A percentile compares a stretch with the other conserved stretches of the same genome.
Conservation (phyloP, 1,284 basidiomycete species). For the Xerocomus amazonicus region DNA sequence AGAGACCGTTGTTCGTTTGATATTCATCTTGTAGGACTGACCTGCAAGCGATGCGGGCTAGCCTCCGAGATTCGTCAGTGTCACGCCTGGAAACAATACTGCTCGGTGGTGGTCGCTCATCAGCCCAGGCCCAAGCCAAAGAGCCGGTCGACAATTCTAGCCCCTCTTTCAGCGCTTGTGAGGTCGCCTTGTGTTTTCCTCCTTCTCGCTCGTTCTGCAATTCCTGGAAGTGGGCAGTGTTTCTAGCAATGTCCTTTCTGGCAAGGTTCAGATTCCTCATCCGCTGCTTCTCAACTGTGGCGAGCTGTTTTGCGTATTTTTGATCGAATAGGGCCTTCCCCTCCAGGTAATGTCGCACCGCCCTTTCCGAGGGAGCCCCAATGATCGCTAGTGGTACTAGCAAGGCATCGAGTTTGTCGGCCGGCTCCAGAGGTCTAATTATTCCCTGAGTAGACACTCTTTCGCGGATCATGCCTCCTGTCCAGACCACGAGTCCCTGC, state of each 20-base stretch:
- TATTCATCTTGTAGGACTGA: slow-evolving; percentile 53
- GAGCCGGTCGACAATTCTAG: slow-evolving; percentile 44
- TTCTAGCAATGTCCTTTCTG: slow-evolving; percentile 51
- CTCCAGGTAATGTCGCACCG: slow-evolving; percentile 61
- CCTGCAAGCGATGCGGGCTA: slow-evolving; percentile 69
- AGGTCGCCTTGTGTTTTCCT: slow-evolving; percentile 27
- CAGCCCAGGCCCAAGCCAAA: slow-evolving; percentile 75
- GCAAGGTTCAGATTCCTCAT: slow-evolving; percentile 56
- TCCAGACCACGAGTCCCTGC: slow-evolving; percentile 39
- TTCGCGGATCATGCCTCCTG: slow-evolving; percentile 74
- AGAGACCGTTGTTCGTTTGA: slow-evolving; percentile 63
- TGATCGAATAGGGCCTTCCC: slow-evolving; percentile 54
- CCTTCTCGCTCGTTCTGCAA: slow-evolving; percentile 21
- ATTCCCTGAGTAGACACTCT: slow-evolving; percentile 78
- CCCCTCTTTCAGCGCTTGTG: slow-evolving; percentile 48
- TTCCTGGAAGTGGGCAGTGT: slow-evolving; percentile 45
- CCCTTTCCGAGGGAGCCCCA: slow-evolving; percentile 65
- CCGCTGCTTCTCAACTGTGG: slow-evolving; percentile 59
- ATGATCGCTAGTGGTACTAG: slow-evolving; percentile 60
- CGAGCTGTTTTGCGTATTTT: slow-evolving; percentile 56
- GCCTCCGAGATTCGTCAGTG: slow-evolving; percentile 65
- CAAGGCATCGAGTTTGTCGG: slow-evolving; percentile 62
- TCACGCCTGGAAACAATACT: slow-evolving; percentile 78
- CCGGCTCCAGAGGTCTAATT: slow-evolving; percentile 75
- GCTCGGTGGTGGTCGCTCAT: slow-evolving; percentile 76